Percentiles rank a stretch among this genome's conserved stretches.
These are phyloP conservation scores for Phytophthora pini DNA, from an alignment of 352 stramenopile species.

Conservation along the genomic window DNA sequence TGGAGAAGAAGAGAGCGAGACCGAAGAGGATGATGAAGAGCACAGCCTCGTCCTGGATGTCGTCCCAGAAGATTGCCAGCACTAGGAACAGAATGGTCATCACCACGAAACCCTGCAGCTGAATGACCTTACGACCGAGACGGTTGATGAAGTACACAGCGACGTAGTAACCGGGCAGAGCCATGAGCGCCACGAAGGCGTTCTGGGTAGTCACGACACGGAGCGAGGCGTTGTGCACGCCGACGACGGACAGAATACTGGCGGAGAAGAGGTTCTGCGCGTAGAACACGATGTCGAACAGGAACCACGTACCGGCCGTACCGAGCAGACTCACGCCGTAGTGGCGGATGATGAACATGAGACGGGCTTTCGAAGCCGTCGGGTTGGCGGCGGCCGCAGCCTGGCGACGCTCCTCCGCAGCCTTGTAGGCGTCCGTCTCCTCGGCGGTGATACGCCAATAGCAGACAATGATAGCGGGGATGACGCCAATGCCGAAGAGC, in stretches of 20 bases:
- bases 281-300: slow-evolving; percentile 86
- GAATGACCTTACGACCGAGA: slow-evolving; percentile 69
- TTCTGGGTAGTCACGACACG: slow-evolving; percentile 57
- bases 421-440: slow-evolving; percentile 56
- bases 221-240: slow-evolving; percentile 52
- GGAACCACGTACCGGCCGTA: slow-evolving; percentile 79
- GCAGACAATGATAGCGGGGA: slow-evolving; percentile 55
- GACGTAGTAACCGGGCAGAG: slow-evolving; percentile 81
- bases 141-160: slow-evolving; percentile 72
- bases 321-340: slow-evolving; percentile 60
- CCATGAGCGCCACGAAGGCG: slow-evolving; percentile 59
- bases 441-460: slow-evolving; percentile 64
- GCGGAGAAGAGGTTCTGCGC: slow-evolving; percentile 78
- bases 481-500: slow-evolving; percentile 58
- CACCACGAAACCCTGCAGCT: slow-evolving; percentile 70
- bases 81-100: slow-evolving; percentile 67
- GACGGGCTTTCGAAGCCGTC: slow-evolving; percentile 7
- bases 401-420: slow-evolving; percentile 16
- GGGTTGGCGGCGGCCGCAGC: slow-evolving; percentile 8
- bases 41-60: slow-evolving; percentile 50
- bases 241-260: slow-evolving; percentile 63
- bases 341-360: slow-evolving; percentile 52
- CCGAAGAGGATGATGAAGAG: slow-evolving; percentile 78
- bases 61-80: slow-evolving; percentile 63
- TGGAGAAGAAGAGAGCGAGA: slow-evolving; percentile 77